Percentiles rank a stretch among this genome's conserved stretches.
phyloP scores from a whole-genome alignment of 768 basidiomycete genomes.

The Paxillus involutus region DNA sequence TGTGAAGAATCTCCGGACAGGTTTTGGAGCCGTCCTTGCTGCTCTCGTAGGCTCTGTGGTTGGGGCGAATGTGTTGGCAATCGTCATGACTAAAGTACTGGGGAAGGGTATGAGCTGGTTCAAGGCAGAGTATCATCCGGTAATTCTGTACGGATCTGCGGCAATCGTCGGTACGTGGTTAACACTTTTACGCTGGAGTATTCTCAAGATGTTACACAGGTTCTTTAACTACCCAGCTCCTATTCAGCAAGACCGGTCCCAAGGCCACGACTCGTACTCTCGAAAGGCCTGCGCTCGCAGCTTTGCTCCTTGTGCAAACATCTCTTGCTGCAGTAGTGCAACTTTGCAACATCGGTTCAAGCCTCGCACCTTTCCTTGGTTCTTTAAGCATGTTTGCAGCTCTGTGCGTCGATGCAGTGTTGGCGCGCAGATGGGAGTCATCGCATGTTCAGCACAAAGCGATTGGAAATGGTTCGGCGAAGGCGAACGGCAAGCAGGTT shows the following conservation, averaged over 20 bases:
- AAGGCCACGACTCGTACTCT: slow-evolving; percentile 28
- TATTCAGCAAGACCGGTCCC: slow-evolving; percentile 35
- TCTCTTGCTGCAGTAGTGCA: slow-evolving; percentile 60
- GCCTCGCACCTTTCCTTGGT: slow-evolving; percentile 69
- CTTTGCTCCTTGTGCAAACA: slow-evolving; percentile 61
- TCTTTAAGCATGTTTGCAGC: slow-evolving; percentile 56
- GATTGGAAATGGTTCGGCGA: slow-evolving; percentile 3
- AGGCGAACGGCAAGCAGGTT: neutral
- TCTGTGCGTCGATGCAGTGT: slow-evolving; percentile 51
- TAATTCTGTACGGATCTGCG: slow-evolving; percentile 75
- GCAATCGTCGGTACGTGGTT: slow-evolving; percentile 61
- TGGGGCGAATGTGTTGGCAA: slow-evolving; percentile 69
- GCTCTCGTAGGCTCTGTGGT: slow-evolving; percentile 59
- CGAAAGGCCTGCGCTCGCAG: slow-evolving; percentile 64
- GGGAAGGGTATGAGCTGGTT: slow-evolving; percentile 87
- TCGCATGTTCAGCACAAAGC: neutral
- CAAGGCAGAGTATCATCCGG: slow-evolving; percentile 58
- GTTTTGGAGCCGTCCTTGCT: slow-evolving; percentile 48
- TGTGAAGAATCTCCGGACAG: slow-evolving; percentile 33
- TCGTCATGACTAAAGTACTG: slow-evolving; percentile 60
- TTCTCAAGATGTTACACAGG: slow-evolving; percentile 40
- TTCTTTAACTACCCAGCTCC: slow-evolving; percentile 58
- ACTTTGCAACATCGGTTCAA: slow-evolving; percentile 68
- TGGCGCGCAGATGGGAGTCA: slow-evolving; percentile 26
- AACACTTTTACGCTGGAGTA: neutral